A percentile compares a stretch with the other conserved stretches of the same genome.
Conservation (phyloP, 768 basidiomycete species). For the Erythrobasidium yunnanense region DNA sequence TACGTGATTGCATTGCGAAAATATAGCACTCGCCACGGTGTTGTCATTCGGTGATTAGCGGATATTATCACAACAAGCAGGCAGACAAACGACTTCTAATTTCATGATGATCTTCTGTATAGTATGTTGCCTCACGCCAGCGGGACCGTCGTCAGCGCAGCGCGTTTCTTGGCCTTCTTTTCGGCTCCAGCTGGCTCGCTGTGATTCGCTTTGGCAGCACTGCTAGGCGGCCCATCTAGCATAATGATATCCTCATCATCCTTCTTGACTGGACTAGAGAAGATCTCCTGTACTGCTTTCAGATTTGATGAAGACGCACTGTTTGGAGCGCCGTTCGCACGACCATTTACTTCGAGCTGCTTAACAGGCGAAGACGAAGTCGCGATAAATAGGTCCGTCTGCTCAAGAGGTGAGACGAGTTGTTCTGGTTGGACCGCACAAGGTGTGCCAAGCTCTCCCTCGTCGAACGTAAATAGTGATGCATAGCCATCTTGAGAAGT, state of each 20-base stretch:
- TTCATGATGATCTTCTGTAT: no score
- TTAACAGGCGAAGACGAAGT: not conserved
- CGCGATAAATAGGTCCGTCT: not conserved
- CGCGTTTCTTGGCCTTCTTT: conserved; percentile 18
- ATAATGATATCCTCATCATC: not conserved
- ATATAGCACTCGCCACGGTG: no score
- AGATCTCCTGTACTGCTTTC: no score
- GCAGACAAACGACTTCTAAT: no score
- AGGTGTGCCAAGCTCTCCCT: conserved; percentile 64
- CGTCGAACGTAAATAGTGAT: conserved; percentile 81
- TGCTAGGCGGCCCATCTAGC: not conserved
- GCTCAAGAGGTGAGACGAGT: not conserved
- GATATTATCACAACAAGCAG: no score
- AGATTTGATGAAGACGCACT: no score
- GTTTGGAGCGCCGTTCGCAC: not conserved
- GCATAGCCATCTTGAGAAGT: conserved; percentile 95
- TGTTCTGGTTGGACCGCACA: conserved; percentile 51
- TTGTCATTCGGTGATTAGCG: no score
- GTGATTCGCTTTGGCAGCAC: not conserved
- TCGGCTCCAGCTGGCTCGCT: not conserved
- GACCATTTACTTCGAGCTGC: not conserved
- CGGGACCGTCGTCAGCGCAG: not conserved
- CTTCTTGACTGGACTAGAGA: not conserved
- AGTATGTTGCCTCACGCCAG: no score
- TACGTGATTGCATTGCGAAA: no score